Base-by-base conservation (phyloP, 208 protist genomes). In the Crithidia acanthocephali region DNA sequence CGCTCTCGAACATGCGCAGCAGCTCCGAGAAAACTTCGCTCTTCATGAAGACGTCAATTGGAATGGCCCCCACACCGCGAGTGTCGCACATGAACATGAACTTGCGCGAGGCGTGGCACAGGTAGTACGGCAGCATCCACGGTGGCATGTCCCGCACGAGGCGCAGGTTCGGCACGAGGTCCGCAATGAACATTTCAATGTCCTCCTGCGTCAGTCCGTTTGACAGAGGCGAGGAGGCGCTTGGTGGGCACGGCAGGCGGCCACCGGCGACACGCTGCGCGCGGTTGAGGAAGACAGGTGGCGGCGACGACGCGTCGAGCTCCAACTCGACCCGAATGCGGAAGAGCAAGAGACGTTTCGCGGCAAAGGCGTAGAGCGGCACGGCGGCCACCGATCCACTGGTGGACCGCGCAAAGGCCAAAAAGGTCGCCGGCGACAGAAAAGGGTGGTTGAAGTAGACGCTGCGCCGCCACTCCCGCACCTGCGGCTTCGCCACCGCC, bases 61-160 rank as follows among this genome's bases (percentile, higher is more conserved):
- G 80, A 22, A 98, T 85, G 8, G 79, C 78, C 2, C 93, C 93
- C 2, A 85, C 82, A 27, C 83, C 77, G 11, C 77, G 77, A 1
- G 86, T 87, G 73, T 98, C 95, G 64, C 92, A 95, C 86, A 97
- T 97, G 70, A 98, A 98, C 80, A 97, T 90, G 68, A 98, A 96
- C 76, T 98, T 97, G 25, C 91, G 81, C 3, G 89, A 93, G 7
- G 91, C 93, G 55, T 96, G 88, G 68, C 91, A 98, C 33, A 93
- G 78, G 63, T 97, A 98, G 79, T 95, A 93, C n/a, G 86, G 84
- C 27, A 86, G 68, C 84, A 98, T 91, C 85, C 87, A 95, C 45
- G 87, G 87, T 27, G 86, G 82, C 72, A 97, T 86, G 72, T 95
- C 89, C 11, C 89, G 74, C 44, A 95, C 87, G 11, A 95, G 77